These are phyloP conservation scores for Henckelia pumila DNA, from an alignment of 257 asterid species.

Conservation along the genomic window DNA sequence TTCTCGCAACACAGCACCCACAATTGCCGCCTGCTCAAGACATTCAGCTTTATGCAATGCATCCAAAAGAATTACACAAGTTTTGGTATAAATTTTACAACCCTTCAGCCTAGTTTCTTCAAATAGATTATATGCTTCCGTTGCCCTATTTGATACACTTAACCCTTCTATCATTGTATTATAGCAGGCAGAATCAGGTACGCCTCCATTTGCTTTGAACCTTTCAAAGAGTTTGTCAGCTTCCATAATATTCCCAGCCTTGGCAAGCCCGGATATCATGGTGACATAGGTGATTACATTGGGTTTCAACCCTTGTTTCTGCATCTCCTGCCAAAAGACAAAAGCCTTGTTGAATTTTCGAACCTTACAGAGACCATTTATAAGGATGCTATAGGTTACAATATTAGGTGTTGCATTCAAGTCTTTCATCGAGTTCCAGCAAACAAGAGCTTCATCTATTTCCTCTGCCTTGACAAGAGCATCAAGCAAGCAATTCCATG, in stretches of 20 bases:
- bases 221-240: constrained; percentile 65
- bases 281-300: constrained; percentile 68
- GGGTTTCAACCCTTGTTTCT: constrained; percentile 76
- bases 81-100: constrained; percentile 68
- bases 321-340: constrained; percentile 98
- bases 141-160: constrained; percentile 68
- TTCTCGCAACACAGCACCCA: constrained; percentile 87
- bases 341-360: constrained; percentile 93
- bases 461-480: constrained; percentile 92
- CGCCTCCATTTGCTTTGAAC: constrained; percentile 76
- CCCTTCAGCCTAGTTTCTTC: constrained; percentile 86
- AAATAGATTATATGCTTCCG: constrained; percentile 73
- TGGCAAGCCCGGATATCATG: constrained; percentile 94
- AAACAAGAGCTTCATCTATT: constrained; percentile 88
- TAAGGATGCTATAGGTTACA: constrained; percentile 65
- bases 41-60: constrained; percentile 90
- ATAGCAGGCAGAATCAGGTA: constrained; percentile 90
- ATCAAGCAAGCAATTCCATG: constrained; percentile 97
- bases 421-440: constrained; percentile 89
- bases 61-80: constrained; percentile 86
- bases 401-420: constrained; percentile 66
- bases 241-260: constrained; percentile 80
- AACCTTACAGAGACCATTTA: constrained; percentile 79
- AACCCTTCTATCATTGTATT: constrained; percentile 87
- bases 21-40: constrained; percentile 89